These are phyloP conservation scores for Aspergillus nidulans DNA, from an alignment of 495 filamentous ascomycete species.

Conservation along the genomic window DNA sequence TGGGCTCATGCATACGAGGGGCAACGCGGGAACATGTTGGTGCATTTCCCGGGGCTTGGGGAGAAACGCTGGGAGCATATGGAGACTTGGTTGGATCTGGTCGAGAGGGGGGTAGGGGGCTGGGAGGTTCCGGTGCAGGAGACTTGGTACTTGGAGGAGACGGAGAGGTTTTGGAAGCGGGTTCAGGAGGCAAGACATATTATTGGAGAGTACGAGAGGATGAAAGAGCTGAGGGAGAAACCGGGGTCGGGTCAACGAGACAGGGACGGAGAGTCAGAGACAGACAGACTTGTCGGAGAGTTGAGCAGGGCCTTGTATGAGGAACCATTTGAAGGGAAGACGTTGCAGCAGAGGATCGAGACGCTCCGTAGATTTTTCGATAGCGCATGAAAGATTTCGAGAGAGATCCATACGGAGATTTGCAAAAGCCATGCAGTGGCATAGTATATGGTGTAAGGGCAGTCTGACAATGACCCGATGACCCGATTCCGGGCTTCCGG, in stretches of 20 bases:
- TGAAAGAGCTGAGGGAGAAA: neutral
- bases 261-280: neutral
- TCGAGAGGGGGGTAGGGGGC: conserved; percentile 16
- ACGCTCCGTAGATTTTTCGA: neutral
- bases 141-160: conserved; percentile 13
- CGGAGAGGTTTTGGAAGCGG: conserved; percentile 11
- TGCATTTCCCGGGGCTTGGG: conserved; percentile 30
- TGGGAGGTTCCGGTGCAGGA: conserved; percentile 21
- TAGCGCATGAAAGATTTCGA: too few species aligned
- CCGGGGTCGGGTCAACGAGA: neutral
- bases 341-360: conserved; percentile 15
- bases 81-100: conserved; percentile 22
- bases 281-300: conserved; percentile 5
- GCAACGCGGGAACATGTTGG: conserved; percentile 29
- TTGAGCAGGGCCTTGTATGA: conserved; percentile 11
- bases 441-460: too few species aligned
- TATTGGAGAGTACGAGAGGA: conserved; percentile 2
- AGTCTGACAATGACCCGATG: too few species aligned
- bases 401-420: too few species aligned
- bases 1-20: conserved; percentile 28
- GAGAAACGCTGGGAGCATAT: conserved; percentile 15
- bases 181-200: conserved; percentile 7
- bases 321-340: conserved; percentile 9
- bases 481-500: too few species aligned
- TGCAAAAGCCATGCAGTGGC: too few species aligned